phyloP scores from a whole-genome alignment of 2,329 filamentous ascomycete genomes.

The Raffaelea arxii region DNA sequence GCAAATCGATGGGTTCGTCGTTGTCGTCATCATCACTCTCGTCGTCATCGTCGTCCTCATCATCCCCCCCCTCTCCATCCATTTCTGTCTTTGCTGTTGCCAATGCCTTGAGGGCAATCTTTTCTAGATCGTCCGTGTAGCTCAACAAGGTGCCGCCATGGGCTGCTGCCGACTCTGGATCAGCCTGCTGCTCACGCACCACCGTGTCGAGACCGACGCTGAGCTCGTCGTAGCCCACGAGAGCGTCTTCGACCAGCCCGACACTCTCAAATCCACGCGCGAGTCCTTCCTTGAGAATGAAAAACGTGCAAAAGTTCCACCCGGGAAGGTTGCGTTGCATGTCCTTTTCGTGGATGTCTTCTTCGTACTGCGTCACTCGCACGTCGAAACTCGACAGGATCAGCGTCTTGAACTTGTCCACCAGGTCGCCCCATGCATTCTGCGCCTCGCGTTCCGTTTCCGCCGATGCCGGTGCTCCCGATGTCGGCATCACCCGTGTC shows the following conservation, averaged over 20 bases:
- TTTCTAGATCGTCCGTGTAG: slow-evolving; percentile 65
- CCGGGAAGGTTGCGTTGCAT: slow-evolving; percentile 77
- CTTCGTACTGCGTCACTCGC: slow-evolving; percentile 88
- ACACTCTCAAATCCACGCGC: slow-evolving; percentile 93
- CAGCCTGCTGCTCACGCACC: slow-evolving; percentile 57
- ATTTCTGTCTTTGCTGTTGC: slow-evolving; percentile 7
- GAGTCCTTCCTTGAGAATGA: slow-evolving; percentile 91
- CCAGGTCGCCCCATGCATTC: slow-evolving; percentile 72
- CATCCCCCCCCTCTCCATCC: slow-evolving; percentile 16
- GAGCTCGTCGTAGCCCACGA: slow-evolving; percentile 91
- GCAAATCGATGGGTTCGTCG: slow-evolving; percentile 39
- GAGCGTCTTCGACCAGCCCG: slow-evolving; percentile 86
- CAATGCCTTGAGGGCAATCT: slow-evolving; percentile 38
- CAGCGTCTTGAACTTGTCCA: slow-evolving; percentile 75
- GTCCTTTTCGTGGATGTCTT: slow-evolving; percentile 92
- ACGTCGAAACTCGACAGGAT: slow-evolving; percentile 86
- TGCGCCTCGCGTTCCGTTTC: slow-evolving; percentile 72
- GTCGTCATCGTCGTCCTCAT: slow-evolving; percentile 36
- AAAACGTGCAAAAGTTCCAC: slow-evolving; percentile 99
- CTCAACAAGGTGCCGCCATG: slow-evolving; percentile 63
- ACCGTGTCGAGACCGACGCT: slow-evolving; percentile 77
- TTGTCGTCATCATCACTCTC: slow-evolving; percentile 22
- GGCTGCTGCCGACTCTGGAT: slow-evolving; percentile 47
- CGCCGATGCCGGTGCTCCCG: slow-evolving; percentile 49
- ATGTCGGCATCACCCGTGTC: slow-evolving; percentile 50